phyloP scores from a whole-genome alignment of 2,329 filamentous ascomycete genomes.

The Thielaviopsis ethacetica region DNA sequence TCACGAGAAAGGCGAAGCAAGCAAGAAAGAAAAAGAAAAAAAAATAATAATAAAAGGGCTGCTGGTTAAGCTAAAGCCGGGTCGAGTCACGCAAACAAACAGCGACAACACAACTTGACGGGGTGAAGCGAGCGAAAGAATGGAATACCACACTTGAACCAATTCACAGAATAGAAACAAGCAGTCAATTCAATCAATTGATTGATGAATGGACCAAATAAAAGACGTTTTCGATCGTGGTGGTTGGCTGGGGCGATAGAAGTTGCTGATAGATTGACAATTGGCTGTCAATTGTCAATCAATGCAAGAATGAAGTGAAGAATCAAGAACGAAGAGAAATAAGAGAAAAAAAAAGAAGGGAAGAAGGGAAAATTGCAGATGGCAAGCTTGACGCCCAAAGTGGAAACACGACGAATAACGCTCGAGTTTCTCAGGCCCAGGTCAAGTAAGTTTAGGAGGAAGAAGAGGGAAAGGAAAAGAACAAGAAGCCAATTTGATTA shows the following conservation, averaged over 20 bases:
- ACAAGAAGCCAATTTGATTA: background rate
- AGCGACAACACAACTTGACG: no score
- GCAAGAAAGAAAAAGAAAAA: no score
- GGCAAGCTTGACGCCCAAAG: conserved; percentile 5
- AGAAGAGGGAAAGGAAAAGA: background rate
- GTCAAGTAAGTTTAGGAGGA: conserved; percentile 3
- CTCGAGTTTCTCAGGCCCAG: background rate
- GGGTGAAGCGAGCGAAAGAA: background rate
- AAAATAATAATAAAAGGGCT: no score
- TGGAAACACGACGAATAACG: conserved; percentile 9
- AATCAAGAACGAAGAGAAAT: background rate
- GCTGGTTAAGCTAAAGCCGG: background rate
- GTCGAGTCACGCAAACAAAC: background rate
- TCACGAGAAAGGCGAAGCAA: background rate
- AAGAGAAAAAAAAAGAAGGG: background rate
- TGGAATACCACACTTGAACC: background rate
- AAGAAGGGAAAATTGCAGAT: background rate
- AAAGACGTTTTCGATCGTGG: background rate
- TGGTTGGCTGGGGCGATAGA: background rate
- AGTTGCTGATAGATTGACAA: background rate
- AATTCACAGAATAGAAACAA: background rate
- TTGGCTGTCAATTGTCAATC: background rate
- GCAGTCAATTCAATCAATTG: background rate
- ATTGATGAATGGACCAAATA: background rate
- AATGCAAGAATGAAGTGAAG: background rate